phyloP scores from a whole-genome alignment of 148 eudicot species.

The Camellia japonica region DNA sequence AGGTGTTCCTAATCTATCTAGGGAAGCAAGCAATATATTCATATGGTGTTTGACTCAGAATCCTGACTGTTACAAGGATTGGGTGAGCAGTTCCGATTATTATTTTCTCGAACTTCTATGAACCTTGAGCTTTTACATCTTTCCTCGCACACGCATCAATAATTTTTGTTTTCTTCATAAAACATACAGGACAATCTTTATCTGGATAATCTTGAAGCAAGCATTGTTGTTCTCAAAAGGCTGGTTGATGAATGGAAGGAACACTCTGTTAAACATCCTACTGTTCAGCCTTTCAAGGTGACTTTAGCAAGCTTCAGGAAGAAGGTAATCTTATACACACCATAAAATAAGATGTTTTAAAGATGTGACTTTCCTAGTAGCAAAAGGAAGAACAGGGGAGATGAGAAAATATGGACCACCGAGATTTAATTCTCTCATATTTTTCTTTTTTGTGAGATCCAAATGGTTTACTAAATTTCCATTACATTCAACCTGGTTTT shows the following conservation, averaged over 20 bases:
- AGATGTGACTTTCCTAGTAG: neutral
- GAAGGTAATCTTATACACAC: conserved; percentile 34
- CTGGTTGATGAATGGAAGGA: conserved; percentile 41
- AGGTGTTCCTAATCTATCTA: conserved; percentile 44
- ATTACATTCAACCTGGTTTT: neutral
- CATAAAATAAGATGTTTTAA: neutral
- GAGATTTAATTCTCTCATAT: neutral
- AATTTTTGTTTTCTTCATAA: neutral
- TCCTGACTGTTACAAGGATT: conserved; percentile 59
- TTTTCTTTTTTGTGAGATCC: neutral
- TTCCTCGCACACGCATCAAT: neutral
- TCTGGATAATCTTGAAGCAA: conserved; percentile 45
- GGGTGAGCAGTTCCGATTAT: conserved; percentile 38
- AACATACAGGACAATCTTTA: conserved; percentile 47
- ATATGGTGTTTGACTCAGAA: conserved; percentile 58
- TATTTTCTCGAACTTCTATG: neutral
- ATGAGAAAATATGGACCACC: neutral
- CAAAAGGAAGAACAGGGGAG: neutral
- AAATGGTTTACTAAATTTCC: neutral
- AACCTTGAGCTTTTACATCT: neutral
- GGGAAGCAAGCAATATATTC: conserved; percentile 46
- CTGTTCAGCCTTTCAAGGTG: conserved; percentile 30
- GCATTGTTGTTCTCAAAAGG: conserved; percentile 44
- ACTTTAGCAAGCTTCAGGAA: conserved; percentile 44
- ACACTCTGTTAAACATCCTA: conserved; percentile 34